Percentiles rank a stretch among this genome's conserved stretches.
Conservation (phyloP, 2,329 filamentous ascomycete genomes). For the Fusarium burgessii region DNA sequence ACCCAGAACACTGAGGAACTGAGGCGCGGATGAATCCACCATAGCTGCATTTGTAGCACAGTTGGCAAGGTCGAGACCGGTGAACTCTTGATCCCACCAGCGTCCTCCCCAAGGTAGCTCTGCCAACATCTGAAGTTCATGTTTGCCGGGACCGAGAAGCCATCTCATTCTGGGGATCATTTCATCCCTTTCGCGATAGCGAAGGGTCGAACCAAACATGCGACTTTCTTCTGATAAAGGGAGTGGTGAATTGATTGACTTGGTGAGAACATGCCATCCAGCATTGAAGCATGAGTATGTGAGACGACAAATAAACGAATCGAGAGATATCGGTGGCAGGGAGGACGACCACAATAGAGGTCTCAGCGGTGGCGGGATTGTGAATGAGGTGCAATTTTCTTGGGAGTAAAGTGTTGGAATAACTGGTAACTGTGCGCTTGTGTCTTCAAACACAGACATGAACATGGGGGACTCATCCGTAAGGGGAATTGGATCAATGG, state of each 20-base stretch:
- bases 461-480: background rate
- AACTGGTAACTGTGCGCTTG: background rate
- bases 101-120: background rate
- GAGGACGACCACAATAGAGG: background rate
- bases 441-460: background rate
- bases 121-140: background rate
- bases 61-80: background rate
- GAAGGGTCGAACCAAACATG: constrained; percentile 4
- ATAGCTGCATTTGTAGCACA: background rate
- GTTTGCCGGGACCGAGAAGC: background rate
- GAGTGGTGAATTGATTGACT: background rate
- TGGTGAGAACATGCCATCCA: background rate
- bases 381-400: background rate
- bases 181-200: background rate
- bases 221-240: background rate
- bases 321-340: background rate
- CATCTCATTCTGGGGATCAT: constrained; percentile 1
- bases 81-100: constrained; percentile 3
- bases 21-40: background rate
- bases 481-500: background rate
- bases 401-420: background rate
- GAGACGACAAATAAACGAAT: background rate
- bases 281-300: background rate
- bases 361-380: background rate
- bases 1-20: constrained; percentile 5